Evolutionary conservation across 352 stramenopile genomes (phyloP), one percentile per base, ranked within the genome.

Genomic region (Lagenidium giganteum): DNA sequence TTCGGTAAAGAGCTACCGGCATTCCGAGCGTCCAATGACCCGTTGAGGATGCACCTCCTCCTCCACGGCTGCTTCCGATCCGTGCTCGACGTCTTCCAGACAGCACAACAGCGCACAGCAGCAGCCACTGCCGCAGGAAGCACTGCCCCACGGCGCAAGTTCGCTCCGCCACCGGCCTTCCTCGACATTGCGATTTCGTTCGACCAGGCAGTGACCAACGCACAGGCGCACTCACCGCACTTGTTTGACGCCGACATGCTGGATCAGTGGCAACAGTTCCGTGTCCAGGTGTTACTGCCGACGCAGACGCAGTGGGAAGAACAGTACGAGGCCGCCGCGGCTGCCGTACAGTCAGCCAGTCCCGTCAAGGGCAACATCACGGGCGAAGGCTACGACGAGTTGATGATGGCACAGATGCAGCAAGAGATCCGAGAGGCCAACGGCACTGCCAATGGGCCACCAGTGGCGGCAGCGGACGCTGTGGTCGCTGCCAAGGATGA

Each of bases 181-280:
- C 45, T 79, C 33, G 71, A 84, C 41, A 58, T 82, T 16, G 65
- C 68, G 17, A 79, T 84, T 34, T 84, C 71, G 9, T 61, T 81
- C 30, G 71, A 84, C 34, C 68, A 84, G 54, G 64, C 68, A 18
- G 46, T 84, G 6, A 73, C 60, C 0, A 64, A 44, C 5, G 68
- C 69, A 4, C 67, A 63, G 14, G 61, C 64, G 3, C 65, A 70
- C 48, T 70, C 67, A 0, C 50, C 67, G 3, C 57, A 68, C 14
- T 36, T 68, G 27, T 71, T 81, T 22, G 12, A 28, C 5, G 18
- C 6, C 13, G 67, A 68, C 6, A 27, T 57, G 3, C 54, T 60
- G 38, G 44, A 27, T 7, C 35, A 45, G 6, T 84, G 68, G 68
- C 42, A 68, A 13, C 46, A 62, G 4, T 84, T 81, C n/a, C 65